A percentile compares a stretch with the other conserved stretches of the same genome.
Conservation (phyloP, 305 asterid genomes). For the Caryopteris hybrid region DNA sequence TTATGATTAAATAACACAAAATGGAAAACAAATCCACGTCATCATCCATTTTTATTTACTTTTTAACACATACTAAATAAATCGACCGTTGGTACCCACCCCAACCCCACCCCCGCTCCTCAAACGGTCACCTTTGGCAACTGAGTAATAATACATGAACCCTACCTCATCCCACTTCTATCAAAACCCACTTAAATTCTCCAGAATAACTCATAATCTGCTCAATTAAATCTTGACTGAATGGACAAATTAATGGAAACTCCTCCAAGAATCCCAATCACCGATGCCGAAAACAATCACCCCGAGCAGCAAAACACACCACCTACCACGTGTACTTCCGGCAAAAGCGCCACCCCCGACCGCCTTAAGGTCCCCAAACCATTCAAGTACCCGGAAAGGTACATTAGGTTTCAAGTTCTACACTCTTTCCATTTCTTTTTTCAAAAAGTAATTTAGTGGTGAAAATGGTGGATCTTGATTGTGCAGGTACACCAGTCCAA, state of each 20-base stretch:
- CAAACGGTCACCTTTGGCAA: conserved; percentile 41
- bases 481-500: conserved; percentile 76
- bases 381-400: conserved; percentile 75
- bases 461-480: background rate
- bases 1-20: too few relatives aligned
- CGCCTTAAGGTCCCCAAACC: conserved; percentile 73
- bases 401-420: background rate
- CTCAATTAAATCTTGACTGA: background rate
- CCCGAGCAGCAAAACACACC: conserved; percentile 26
- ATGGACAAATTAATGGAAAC: conserved; percentile 39
- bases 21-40: too few relatives aligned
- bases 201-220: background rate
- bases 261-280: conserved; percentile 17
- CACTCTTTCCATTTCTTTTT: background rate
- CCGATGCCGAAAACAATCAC: conserved; percentile 10
- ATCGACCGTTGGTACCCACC: conserved; percentile 34
- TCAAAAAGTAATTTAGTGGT: background rate
- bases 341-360: conserved; percentile 47
- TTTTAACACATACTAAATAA: conserved; percentile 3
- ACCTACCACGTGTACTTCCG: conserved; percentile 13
- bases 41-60: too few relatives aligned
- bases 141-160: background rate
- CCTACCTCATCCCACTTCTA: background rate
- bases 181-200: conserved; percentile 7
- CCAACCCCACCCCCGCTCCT: background rate